Evolutionary conservation across 2,329 filamentous ascomycete genomes (phyloP), one percentile per base, ranked within the genome.

Genomic region (Tolypocladium sp.): DNA sequence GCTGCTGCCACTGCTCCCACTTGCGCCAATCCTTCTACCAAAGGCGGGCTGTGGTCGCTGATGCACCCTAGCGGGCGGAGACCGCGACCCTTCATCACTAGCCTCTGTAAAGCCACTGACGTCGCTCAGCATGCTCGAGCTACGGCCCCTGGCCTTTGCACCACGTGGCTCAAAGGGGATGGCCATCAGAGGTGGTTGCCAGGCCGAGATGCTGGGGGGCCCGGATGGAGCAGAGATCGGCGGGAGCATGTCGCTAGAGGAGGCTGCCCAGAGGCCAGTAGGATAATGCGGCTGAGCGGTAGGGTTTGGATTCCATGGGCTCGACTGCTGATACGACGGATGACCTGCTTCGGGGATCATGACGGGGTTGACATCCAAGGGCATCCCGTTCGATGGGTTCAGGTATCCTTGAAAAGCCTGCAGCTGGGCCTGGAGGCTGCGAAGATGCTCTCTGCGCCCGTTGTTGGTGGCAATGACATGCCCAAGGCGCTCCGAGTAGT

Each of bases 31-130:
- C 25, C 64, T 56, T 42, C 60, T 52, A n/a, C 51, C 46, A 42
- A 55, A 15, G 33, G 59, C 33, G 13, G 52, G 57, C 38, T 55
- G 62, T 35, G 58, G 60, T 22, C 57, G 56, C 40, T 37, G 57
- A 10, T 37, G 58, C 15, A 22, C 17, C 35, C 54, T 37, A 25
- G 46, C 46, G 9, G 66, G 60, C 17, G 67, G 64, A 17, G 69
- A 70, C 37, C 61, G 63, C n/a, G 67, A 61, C 27, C 81, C 82
- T 52, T 80, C 82, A 55, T 76, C 77, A 64, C 81, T 85, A 20
- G 80, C 83, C 71, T 87, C 83, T 9, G 85, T 88, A 65, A 87
- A 86, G 25, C 84, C 84, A n/a, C 83, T 86, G 3, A 87, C 75
- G 65, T 86, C 81, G 66, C 84, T 87, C 2, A 88, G 79, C 85